Percentiles rank a stretch among this genome's conserved stretches.
Conservation (phyloP, 345 rosid species). For the Salix arbutifolia region DNA sequence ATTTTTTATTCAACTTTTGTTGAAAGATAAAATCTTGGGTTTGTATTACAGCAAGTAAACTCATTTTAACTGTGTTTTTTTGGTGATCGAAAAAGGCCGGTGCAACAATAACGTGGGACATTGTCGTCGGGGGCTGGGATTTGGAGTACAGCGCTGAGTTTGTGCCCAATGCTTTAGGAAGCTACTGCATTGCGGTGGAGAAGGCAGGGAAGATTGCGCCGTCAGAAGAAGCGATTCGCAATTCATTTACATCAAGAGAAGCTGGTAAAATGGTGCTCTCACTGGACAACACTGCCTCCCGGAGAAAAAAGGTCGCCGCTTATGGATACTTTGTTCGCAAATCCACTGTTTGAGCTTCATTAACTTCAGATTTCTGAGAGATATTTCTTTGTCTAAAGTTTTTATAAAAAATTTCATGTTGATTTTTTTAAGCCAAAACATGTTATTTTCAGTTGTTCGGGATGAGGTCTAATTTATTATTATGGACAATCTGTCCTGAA, state of each 20-base stretch:
- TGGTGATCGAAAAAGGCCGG: slow-evolving; percentile 43
- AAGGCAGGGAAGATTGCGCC: slow-evolving; percentile 53
- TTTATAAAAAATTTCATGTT: too few relatives aligned
- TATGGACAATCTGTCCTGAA: too few relatives aligned
- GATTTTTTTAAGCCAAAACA: too few relatives aligned
- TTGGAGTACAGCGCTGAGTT: slow-evolving; percentile 94
- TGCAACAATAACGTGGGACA: slow-evolving; percentile 88
- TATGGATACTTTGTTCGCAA: slow-evolving; percentile 84
- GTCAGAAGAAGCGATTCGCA: slow-evolving; percentile 67
- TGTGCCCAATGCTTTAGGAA: slow-evolving; percentile 67
- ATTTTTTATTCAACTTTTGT: neutral
- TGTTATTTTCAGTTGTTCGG: too few relatives aligned
- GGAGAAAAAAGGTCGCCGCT: slow-evolving; percentile 86
- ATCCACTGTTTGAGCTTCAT: slow-evolving; percentile 28
- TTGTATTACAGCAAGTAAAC: too few relatives aligned
- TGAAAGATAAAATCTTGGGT: neutral
- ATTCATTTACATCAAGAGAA: slow-evolving; percentile 66
- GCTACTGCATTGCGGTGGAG: slow-evolving; percentile 84
- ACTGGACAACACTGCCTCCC: slow-evolving; percentile 73
- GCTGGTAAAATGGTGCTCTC: slow-evolving; percentile 86
- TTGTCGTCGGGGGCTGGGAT: slow-evolving; percentile 98
- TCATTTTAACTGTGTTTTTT: too few relatives aligned
- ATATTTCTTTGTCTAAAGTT: too few relatives aligned
- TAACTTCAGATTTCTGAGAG: neutral
- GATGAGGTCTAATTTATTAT: too few relatives aligned